phyloP scores from a whole-genome alignment of 169 alveolate species.

The Babesia microti region DNA sequence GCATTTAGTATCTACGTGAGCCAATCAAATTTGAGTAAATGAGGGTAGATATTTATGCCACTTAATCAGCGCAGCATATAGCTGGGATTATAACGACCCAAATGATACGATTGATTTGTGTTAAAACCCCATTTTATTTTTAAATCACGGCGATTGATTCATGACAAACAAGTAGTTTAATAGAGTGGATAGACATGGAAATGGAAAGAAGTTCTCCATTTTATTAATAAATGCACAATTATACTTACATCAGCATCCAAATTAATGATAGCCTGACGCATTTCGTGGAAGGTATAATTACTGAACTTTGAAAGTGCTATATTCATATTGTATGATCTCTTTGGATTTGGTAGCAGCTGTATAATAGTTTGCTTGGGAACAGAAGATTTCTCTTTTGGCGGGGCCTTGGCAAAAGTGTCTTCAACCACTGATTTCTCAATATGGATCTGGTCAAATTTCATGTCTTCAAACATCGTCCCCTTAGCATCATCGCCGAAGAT shows the following conservation, averaged over 20 bases:
- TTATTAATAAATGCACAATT: not conserved
- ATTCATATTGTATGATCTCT: constrained; percentile 79
- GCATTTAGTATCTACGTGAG: constrained; percentile 46
- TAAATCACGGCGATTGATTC: too few species aligned
- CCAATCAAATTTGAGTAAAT: too few species aligned
- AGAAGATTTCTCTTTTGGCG: constrained; percentile 30
- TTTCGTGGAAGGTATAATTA: constrained; percentile 73
- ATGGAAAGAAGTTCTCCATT: not conserved
- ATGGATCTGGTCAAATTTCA: constrained; percentile 56
- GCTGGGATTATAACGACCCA: too few species aligned
- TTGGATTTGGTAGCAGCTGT: constrained; percentile 77
- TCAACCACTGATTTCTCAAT: constrained; percentile 65
- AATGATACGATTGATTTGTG: too few species aligned
- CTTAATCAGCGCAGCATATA: too few species aligned
- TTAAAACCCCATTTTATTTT: too few species aligned
- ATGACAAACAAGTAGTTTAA: not conserved
- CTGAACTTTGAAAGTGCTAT: constrained; percentile 77
- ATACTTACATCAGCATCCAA: constrained; percentile 54
- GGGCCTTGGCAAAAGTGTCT: constrained; percentile 59
- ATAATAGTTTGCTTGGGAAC: constrained; percentile 29
- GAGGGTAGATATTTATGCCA: too few species aligned
- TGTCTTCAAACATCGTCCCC: constrained; percentile 70
- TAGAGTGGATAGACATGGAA: not conserved
- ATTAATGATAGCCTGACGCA: constrained; percentile 75
- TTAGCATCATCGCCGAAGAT: constrained; percentile 71